Evolutionary conservation across 805 yeast species (phyloP).

Genomic region (Kodamaea nitidulidarum): DNA sequence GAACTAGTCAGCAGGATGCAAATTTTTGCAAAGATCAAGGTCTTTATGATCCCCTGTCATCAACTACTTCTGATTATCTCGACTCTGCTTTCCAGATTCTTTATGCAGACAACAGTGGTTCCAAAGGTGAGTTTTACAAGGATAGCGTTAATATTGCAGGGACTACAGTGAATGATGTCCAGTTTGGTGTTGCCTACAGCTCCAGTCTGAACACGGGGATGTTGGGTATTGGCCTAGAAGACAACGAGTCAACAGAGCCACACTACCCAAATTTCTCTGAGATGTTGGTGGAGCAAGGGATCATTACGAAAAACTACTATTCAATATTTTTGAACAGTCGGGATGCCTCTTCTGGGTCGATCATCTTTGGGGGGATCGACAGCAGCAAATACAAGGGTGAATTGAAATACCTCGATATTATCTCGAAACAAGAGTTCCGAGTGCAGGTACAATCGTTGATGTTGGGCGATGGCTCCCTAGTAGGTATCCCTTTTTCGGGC

Average conservation of each 20-base stretch:
- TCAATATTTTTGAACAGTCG: slow-evolving; percentile 23
- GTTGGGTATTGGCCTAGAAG: slow-evolving; percentile 9
- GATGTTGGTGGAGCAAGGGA: slow-evolving; percentile 22
- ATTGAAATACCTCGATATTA: slow-evolving; percentile 18
- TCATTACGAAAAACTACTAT: slow-evolving; percentile 19
- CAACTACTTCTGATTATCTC: slow-evolving; percentile 8
- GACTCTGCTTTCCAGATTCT: slow-evolving; percentile 1
- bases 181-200: slow-evolving; percentile 10
- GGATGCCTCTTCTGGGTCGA: slow-evolving; percentile 24
- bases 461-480: neutral
- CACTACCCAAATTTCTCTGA: slow-evolving; percentile 18
- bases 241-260: slow-evolving; percentile 7
- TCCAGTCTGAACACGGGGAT: slow-evolving; percentile 6
- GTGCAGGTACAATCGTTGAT: slow-evolving; percentile 1
- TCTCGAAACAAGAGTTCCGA: neutral
- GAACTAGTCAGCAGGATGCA: neutral
- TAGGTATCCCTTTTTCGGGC: slow-evolving; percentile 17
- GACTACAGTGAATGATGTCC: slow-evolving; percentile 1
- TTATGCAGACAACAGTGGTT: slow-evolving; percentile 5
- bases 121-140: slow-evolving; percentile 8
- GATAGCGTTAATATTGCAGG: slow-evolving; percentile 10
- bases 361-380: slow-evolving; percentile 73
- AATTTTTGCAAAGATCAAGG: slow-evolving; percentile 8
- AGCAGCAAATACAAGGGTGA: slow-evolving; percentile 55
- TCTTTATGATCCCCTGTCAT: slow-evolving; percentile 5